These are phyloP conservation scores for Neofusicoccum kwambonambiense DNA, from an alignment of 2,329 filamentous ascomycete species.

Conservation along the genomic window DNA sequence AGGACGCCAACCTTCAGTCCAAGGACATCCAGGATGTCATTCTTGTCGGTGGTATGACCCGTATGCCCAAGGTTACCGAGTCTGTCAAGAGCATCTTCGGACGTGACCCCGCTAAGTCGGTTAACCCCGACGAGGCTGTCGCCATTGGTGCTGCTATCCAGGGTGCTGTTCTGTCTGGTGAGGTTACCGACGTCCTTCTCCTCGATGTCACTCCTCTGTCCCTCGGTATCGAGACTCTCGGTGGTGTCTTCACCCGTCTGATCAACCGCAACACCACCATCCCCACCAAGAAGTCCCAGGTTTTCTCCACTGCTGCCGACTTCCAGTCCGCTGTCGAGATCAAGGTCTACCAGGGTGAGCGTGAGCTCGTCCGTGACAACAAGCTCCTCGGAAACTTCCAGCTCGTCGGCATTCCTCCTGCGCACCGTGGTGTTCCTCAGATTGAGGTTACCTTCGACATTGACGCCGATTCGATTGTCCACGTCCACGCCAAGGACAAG, in stretches of 20 bases:
- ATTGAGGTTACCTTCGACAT: conserved; percentile 99
- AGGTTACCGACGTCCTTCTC: conserved; percentile 92
- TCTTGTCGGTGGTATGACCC: conserved; percentile 97
- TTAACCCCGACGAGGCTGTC: conserved; percentile 98
- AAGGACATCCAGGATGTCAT: conserved; percentile 98
- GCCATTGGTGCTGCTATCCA: conserved; percentile 97
- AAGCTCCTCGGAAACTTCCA: conserved; percentile 99
- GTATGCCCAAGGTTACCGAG: conserved; percentile 97
- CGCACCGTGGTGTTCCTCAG: conserved; percentile 93
- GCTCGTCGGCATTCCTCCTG: conserved; percentile 93
- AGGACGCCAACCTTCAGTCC: conserved; percentile 86
- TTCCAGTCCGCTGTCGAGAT: conserved; percentile 99
- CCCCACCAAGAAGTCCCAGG: conserved; percentile 98
- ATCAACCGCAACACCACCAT: conserved; percentile 99
- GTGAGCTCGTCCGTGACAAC: conserved; percentile 98
- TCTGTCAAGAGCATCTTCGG: conserved; percentile 97
- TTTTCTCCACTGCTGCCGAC: conserved; percentile 95
- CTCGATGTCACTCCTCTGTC: conserved; percentile 95
- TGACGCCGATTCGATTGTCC: conserved; percentile 95
- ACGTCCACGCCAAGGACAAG: conserved; percentile 98
- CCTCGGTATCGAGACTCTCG: conserved; percentile 96
- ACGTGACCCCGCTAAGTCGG: conserved; percentile 93
- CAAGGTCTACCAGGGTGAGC: conserved; percentile 99
- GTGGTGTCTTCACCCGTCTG: conserved; percentile 94
- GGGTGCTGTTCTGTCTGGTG: conserved; percentile 92